Conservation (phyloP, 2,329 filamentous ascomycete genomes). For the Huntiella bhutanensis region DNA sequence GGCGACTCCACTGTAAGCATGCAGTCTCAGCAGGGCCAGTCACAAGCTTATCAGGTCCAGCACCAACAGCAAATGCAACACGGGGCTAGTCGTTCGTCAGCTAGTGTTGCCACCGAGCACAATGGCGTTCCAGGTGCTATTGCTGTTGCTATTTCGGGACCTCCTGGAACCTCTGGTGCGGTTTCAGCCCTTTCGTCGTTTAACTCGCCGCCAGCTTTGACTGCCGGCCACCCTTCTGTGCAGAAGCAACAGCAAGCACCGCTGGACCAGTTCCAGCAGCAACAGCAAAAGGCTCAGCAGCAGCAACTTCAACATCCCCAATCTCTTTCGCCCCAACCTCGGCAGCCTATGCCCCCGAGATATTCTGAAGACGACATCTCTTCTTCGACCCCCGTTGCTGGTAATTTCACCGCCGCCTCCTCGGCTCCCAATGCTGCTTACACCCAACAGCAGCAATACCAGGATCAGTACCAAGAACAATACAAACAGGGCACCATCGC, state of each 20-base stretch:
- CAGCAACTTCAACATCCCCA: slow-evolving; percentile 19
- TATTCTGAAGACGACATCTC: neutral
- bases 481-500: slow-evolving; percentile 5
- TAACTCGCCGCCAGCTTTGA: too few relatives aligned
- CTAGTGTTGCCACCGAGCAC: too few relatives aligned
- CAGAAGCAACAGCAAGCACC: slow-evolving; percentile 17
- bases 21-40: too few relatives aligned
- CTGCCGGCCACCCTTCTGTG: too few relatives aligned
- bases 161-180: too few relatives aligned
- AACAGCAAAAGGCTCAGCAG: slow-evolving; percentile 18
- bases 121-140: too few relatives aligned
- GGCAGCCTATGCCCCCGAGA: slow-evolving; percentile 1
- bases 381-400: neutral
- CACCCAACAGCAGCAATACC: neutral
- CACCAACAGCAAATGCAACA: too few relatives aligned
- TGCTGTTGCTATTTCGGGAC: too few relatives aligned
- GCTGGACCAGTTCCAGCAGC: slow-evolving; percentile 9
- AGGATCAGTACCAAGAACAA: neutral
- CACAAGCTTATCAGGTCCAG: too few relatives aligned
- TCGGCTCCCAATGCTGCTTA: neutral
- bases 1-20: too few relatives aligned
- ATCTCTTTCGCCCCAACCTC: slow-evolving; percentile 3
- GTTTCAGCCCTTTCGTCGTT: too few relatives aligned
- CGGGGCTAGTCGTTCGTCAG: too few relatives aligned
- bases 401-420: neutral